Conservation (phyloP, 192 early-diverging fungal genomes). For the Backusella tarrabulga region DNA sequence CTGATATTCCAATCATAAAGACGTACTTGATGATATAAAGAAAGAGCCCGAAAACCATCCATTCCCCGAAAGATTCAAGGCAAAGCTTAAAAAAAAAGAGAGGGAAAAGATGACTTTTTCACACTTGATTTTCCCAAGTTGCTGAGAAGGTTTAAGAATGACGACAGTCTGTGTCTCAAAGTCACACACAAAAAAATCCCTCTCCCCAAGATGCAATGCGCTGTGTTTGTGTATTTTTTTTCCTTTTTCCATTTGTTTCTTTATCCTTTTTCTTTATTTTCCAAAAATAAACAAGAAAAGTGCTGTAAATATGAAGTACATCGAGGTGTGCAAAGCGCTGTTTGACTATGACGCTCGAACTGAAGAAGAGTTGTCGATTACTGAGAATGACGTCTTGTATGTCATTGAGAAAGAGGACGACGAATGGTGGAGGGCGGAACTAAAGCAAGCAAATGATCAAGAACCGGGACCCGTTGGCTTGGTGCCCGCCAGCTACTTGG, state of each 20-base stretch:
- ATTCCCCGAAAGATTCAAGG: too few relatives aligned
- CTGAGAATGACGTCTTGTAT: slow-evolving; percentile 86
- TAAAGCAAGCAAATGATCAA: slow-evolving; percentile 54
- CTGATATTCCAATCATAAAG: too few relatives aligned
- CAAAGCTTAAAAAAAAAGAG: too few relatives aligned
- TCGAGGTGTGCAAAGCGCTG: slow-evolving; percentile 71
- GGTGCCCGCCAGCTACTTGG: slow-evolving; percentile 91
- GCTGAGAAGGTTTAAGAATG: too few relatives aligned
- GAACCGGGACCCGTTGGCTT: slow-evolving; percentile 65
- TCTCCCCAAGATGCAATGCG: too few relatives aligned
- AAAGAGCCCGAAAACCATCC: too few relatives aligned
- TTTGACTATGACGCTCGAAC: slow-evolving; percentile 88
- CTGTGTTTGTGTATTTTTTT: background rate
- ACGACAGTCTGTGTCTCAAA: too few relatives aligned
- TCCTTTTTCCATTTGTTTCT: too few relatives aligned
- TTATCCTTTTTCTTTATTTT: background rate
- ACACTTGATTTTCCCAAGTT: background rate
- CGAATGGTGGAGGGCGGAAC: slow-evolving; percentile 89
- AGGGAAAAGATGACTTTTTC: too few relatives aligned
- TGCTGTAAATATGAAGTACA: slow-evolving; percentile 36
- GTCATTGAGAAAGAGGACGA: slow-evolving; percentile 85
- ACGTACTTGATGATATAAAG: too few relatives aligned
- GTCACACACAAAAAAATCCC: too few relatives aligned
- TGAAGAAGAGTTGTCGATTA: slow-evolving; percentile 82
- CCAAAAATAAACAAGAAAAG: background rate